Evolutionary conservation across 306 rosid species (phyloP).

Genomic region (Cercis canadensis): DNA sequence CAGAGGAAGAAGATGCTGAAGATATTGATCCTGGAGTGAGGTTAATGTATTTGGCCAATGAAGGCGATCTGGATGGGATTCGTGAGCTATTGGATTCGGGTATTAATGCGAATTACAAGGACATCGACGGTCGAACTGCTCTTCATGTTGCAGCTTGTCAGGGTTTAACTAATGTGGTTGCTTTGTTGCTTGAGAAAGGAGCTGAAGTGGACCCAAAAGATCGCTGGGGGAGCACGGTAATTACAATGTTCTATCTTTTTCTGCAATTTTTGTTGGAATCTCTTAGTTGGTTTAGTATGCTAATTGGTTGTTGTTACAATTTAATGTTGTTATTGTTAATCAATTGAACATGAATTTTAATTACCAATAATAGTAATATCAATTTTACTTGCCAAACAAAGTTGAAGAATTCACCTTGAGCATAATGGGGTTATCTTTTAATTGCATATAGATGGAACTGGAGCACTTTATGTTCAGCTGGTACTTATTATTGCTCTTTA

Average conservation of each 20-base stretch:
- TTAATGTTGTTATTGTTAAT: neutral
- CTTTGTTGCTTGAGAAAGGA: conserved; percentile 71
- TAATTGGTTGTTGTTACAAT: neutral
- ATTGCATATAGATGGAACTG: conserved; percentile 10
- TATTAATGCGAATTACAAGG: conserved; percentile 73
- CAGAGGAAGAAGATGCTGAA: conserved; percentile 32
- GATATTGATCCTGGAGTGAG: conserved; percentile 68
- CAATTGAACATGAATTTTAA: neutral
- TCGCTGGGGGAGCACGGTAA: conserved; percentile 98
- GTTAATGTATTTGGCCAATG: conserved; percentile 81
- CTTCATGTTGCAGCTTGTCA: conserved; percentile 93
- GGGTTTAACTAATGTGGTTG: conserved; percentile 71
- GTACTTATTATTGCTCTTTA: no score
- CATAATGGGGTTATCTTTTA: neutral
- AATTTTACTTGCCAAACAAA: neutral
- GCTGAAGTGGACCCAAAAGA: conserved; percentile 78
- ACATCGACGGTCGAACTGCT: conserved; percentile 82
- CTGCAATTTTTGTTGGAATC: neutral
- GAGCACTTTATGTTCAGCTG: neutral
- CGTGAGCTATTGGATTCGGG: conserved; percentile 69
- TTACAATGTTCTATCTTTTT: neutral
- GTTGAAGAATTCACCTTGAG: conserved; percentile 11
- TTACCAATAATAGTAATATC: neutral
- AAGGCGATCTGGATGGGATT: conserved; percentile 83
- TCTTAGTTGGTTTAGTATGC: neutral